Evolutionary conservation across 1,139 yeast genomes (phyloP).

Genomic region (Sporopachydermia cereana): DNA sequence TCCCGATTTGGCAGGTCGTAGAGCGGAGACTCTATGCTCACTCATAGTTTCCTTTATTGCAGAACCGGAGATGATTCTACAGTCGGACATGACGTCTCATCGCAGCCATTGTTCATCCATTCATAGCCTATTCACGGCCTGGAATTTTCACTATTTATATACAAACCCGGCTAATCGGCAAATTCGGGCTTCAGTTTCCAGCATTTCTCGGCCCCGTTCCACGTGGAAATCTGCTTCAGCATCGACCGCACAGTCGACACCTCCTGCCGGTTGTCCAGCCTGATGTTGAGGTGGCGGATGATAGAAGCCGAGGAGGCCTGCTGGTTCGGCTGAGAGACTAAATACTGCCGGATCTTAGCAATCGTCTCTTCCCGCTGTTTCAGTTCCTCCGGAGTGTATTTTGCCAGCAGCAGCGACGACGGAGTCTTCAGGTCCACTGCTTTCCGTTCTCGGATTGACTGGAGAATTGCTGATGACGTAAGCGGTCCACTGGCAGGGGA

Average conservation of each 20-base stretch:
- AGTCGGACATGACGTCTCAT: too few species aligned
- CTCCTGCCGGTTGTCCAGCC: conserved; percentile 40
- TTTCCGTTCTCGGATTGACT: conserved; percentile 6
- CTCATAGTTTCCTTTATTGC: too few species aligned
- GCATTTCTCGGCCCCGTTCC: conserved; percentile 45
- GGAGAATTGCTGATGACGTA: conserved; percentile 6
- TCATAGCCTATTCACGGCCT: too few species aligned
- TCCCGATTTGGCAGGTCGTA: too few species aligned
- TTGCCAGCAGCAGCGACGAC: background rate
- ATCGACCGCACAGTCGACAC: conserved; percentile 56
- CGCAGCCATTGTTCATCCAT: too few species aligned
- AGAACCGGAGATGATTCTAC: too few species aligned
- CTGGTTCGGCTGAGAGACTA: conserved; percentile 26
- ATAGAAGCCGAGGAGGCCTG: conserved; percentile 51
- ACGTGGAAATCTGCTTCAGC: conserved; percentile 54
- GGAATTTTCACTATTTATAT: too few species aligned
- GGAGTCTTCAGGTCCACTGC: conserved; percentile 7
- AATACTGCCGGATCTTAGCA: conserved; percentile 25
- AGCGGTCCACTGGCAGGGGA: background rate
- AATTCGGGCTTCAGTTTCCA: conserved; percentile 62
- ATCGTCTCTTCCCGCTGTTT: conserved; percentile 26
- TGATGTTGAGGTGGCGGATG: conserved; percentile 36
- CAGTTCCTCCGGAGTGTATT: conserved; percentile 10
- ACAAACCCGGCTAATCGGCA: background rate
- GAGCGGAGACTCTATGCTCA: too few species aligned